These are phyloP conservation scores for Scleroderma citrinum DNA, from an alignment of 768 basidiomycete genomes.

Conservation along the genomic window DNA sequence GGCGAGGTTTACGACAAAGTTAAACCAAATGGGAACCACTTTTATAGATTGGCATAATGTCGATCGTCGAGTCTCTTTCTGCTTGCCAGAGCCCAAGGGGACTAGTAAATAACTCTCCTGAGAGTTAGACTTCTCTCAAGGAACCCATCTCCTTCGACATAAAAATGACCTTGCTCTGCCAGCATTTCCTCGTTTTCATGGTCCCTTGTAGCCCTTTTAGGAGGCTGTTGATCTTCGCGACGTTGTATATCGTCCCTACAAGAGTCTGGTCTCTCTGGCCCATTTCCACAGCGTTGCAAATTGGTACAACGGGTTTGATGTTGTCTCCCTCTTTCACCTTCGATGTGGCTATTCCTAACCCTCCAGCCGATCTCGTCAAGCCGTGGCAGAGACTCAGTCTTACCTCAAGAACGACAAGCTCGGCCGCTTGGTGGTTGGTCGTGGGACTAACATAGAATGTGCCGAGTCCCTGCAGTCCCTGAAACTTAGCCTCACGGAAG, in stretches of 20 bases:
- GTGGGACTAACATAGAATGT: slow-evolving; percentile 25
- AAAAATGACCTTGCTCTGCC: too few species aligned
- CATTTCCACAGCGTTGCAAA: slow-evolving; percentile 20
- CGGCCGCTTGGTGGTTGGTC: slow-evolving; percentile 36
- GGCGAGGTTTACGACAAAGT: too few species aligned
- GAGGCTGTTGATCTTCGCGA: too few species aligned
- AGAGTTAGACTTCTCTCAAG: too few species aligned
- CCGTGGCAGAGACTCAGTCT: slow-evolving; percentile 24
- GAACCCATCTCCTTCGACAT: too few species aligned
- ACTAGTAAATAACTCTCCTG: too few species aligned
- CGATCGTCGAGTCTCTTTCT: too few species aligned
- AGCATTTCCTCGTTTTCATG: too few species aligned
- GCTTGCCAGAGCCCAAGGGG: too few species aligned
- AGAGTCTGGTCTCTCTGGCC: slow-evolving; percentile 26
- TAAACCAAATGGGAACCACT: too few species aligned
- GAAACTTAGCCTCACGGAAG: slow-evolving; percentile 18
- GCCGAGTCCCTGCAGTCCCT: slow-evolving; percentile 25
- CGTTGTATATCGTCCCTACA: slow-evolving; percentile 1
- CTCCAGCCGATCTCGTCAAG: slow-evolving; percentile 32
- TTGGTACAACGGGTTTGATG: slow-evolving; percentile 21
- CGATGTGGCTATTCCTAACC: slow-evolving; percentile 16
- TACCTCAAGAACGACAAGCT: slow-evolving; percentile 33
- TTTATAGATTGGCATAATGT: too few species aligned
- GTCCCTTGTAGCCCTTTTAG: too few species aligned
- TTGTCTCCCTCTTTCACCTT: slow-evolving; percentile 24